A percentile compares a stretch with the other conserved stretches of the same genome.
phyloP scores from a whole-genome alignment of 495 filamentous ascomycete species.

The Xylaria sp. region DNA sequence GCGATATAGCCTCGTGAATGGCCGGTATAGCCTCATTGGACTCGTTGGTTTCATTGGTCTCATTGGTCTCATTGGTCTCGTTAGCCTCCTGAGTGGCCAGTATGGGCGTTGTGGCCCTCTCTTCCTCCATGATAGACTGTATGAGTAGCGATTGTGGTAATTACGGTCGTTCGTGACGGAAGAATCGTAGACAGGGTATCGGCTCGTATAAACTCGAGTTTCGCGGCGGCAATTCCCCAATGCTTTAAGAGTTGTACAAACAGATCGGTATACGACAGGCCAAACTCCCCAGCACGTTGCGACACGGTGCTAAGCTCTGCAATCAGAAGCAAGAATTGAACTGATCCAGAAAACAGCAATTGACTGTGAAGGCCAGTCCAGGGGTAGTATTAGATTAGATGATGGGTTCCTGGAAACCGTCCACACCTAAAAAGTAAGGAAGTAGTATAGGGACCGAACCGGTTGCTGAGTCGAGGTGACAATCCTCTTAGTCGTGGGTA shows the following conservation, averaged over 20 bases:
- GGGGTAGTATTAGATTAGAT: too few species aligned
- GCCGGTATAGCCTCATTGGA: slow-evolving; percentile 38
- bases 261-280: background rate
- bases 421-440: background rate
- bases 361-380: background rate
- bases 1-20: slow-evolving; percentile 53
- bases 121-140: slow-evolving; percentile 48
- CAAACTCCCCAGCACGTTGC: background rate
- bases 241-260: background rate
- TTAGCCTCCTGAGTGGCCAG: slow-evolving; percentile 28
- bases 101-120: slow-evolving; percentile 41
- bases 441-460: background rate
- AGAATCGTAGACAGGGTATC: slow-evolving; percentile 33
- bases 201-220: slow-evolving; percentile 6
- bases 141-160: background rate
- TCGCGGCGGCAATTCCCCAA: slow-evolving; percentile 11
- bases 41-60: background rate
- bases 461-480: background rate
- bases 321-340: background rate
- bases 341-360: background rate
- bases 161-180: slow-evolving; percentile 23
- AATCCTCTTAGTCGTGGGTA: background rate
- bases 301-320: background rate
- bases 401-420: background rate
- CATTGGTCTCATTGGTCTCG: background rate